phyloP scores from a whole-genome alignment of 2,329 filamentous ascomycete species.

The Colletotrichum theobromicola region DNA sequence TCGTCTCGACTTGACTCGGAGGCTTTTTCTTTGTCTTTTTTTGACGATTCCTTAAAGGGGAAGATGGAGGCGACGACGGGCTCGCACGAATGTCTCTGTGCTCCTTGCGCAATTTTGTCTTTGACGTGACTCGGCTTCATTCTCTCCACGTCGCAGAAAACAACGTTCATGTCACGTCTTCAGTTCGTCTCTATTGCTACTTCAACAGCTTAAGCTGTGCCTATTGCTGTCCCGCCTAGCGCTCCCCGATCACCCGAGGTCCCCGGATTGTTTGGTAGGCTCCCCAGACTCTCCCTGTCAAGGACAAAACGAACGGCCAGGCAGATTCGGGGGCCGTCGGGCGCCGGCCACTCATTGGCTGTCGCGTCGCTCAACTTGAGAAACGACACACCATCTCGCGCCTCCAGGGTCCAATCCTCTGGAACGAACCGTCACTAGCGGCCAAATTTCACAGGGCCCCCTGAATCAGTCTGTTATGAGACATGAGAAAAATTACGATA shows the following conservation, averaged over 20 bases:
- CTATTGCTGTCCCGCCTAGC: background rate
- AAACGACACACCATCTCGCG: background rate
- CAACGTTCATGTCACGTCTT: background rate
- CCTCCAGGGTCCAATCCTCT: background rate
- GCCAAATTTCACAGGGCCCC: slow-evolving; percentile 12
- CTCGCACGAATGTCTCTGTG: background rate
- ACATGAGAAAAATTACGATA: background rate
- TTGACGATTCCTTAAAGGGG: background rate
- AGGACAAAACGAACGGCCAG: background rate
- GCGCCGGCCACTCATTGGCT: background rate
- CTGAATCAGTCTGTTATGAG: background rate
- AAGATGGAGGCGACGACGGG: background rate
- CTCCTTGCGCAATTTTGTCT: background rate
- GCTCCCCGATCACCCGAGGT: background rate
- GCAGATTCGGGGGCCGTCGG: background rate
- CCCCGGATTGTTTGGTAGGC: background rate
- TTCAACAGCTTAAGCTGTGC: background rate
- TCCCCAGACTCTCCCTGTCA: background rate
- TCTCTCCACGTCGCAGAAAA: slow-evolving; percentile 5
- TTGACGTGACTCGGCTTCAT: slow-evolving; percentile 2
- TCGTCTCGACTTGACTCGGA: slow-evolving; percentile 17
- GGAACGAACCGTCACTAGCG: background rate
- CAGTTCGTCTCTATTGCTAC: slow-evolving; percentile 4
- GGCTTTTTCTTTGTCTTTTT: background rate
- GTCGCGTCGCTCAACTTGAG: background rate